Evolutionary conservation across 163 green algal genomes (phyloP), one percentile per base, ranked within the genome.

Genomic region (Coccomyxa subellipsoidea): DNA sequence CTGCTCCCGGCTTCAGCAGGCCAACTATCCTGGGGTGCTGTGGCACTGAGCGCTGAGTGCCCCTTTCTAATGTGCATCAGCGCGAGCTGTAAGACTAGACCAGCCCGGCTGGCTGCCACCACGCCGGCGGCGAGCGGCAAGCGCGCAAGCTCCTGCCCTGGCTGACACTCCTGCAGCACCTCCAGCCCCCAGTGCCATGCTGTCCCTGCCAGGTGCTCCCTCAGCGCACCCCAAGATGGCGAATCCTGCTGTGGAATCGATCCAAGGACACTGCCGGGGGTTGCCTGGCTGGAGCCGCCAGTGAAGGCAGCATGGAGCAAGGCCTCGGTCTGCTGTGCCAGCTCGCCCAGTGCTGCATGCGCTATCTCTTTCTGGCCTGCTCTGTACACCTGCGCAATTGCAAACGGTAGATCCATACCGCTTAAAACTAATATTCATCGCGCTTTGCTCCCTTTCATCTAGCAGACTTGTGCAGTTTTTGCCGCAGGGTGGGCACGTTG

Each of bases 281-380:
- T 8, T 18, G 47, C 47, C 21, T 59, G 47, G 4, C 15, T 59
- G 47, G 47, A 59, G 47, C 47, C 4, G 5, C 23, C 47, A 59
- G 47, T 27, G 47, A 59, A 59, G 47, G 47, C 23, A 18, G 47
- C 4, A 18, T 59, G 47, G n/a, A 77, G 71, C 31, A 77, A 31
- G 34, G 34, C 71, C 21, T n/a, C 15, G 27, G 71, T 34, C 32
- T 77, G 21, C 34, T 25, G n/a, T 7, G 71, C n/a, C 71, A 77
- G 71, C 34, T 38, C 71, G 29, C n/a, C 71, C 18, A 77, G 71
- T 18, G 71, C 71, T 25, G 12, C 8, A 31, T 77, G 34, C n/a
- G n/a, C 71, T 23, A 77, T 77, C 31, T 47, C 27, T 31, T 77
- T 77, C 71, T 77, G 71, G 27, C 71, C 71, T 31, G 10, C 71